Evolutionary conservation across 2,329 filamentous ascomycete species (phyloP).

Genomic region (Cytospora piceae): DNA sequence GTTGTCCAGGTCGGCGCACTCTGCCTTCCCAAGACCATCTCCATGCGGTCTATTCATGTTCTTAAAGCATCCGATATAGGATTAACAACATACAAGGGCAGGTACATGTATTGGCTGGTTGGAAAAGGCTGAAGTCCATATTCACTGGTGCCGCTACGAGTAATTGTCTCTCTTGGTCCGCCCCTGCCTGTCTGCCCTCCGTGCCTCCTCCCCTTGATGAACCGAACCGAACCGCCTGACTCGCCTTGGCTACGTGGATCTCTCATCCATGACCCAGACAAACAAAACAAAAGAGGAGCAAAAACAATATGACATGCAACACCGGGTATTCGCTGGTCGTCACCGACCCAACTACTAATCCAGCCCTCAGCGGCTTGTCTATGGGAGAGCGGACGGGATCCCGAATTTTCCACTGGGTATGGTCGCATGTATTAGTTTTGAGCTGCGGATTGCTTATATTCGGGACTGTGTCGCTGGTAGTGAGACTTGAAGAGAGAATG

Average conservation of each 20-base stretch:
- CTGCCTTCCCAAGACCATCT: neutral
- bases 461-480: neutral
- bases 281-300: neutral
- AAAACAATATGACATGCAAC: neutral
- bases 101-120: too few species aligned
- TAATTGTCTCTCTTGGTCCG: too few species aligned
- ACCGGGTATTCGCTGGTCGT: slow-evolving; percentile 5
- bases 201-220: too few species aligned
- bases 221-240: too few species aligned
- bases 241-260: too few species aligned
- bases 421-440: neutral
- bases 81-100: neutral
- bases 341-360: slow-evolving; percentile 5
- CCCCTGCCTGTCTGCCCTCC: too few species aligned
- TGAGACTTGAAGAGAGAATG: neutral
- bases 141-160: too few species aligned
- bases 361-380: neutral
- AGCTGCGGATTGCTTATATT: neutral
- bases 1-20: neutral
- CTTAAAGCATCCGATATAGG: neutral
- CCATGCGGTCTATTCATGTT: neutral
- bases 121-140: too few species aligned
- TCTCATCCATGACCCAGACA: too few species aligned
- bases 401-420: neutral
- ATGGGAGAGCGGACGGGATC: slow-evolving; percentile 4